Evolutionary conservation across 78 protist genomes (phyloP).

Genomic region (Bodo saltans): DNA sequence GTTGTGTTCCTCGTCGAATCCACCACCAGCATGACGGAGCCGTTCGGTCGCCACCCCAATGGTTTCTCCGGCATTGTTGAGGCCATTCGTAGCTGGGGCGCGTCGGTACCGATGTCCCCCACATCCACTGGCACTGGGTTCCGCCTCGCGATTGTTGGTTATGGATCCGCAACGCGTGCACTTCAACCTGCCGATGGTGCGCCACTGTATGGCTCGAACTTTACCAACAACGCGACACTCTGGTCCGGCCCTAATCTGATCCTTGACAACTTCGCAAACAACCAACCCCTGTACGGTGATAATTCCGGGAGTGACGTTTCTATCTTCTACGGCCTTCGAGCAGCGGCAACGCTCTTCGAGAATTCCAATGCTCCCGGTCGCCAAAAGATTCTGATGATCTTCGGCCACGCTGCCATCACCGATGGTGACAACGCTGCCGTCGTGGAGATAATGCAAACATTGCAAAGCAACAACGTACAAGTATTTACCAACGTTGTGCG

Average conservation of each 20-base stretch:
- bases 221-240: not conserved
- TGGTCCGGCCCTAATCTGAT: not conserved
- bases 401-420: not conserved
- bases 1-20: constrained; percentile 6
- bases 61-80: constrained; percentile 19
- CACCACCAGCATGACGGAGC: not conserved
- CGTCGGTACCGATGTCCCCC: not conserved
- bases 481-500: not conserved
- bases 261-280: not conserved
- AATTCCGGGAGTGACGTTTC: not conserved
- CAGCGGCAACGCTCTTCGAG: not conserved
- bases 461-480: not conserved
- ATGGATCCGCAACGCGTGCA: not conserved
- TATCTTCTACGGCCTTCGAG: not conserved
- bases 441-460: not conserved
- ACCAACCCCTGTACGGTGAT: not conserved
- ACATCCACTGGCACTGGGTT: not conserved
- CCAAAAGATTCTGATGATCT: not conserved
- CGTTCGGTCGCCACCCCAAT: constrained; percentile 18
- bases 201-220: not conserved
- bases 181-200: not conserved
- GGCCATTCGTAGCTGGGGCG: not conserved
- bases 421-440: not conserved
- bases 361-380: not conserved
- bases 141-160: not conserved